Evolutionary conservation across 2,329 filamentous ascomycete genomes (phyloP), one percentile per base, ranked within the genome.

Genomic region (Trichoderma afroharzianum): DNA sequence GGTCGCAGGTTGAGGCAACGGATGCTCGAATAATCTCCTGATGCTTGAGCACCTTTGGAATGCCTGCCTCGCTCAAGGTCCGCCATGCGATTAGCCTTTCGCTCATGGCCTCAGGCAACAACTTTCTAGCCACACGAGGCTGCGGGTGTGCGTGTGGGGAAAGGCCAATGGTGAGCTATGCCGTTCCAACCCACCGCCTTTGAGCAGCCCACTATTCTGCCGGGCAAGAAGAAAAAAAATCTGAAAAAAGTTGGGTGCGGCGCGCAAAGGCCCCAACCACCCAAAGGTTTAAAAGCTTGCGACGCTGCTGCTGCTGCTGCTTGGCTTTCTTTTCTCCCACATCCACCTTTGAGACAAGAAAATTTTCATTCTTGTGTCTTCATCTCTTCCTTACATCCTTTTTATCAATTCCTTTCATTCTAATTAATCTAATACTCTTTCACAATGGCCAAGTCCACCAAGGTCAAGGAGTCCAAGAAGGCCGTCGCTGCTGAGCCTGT

Each of bases 381-480:
- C 28, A 32, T 32, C 61, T 28, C 26, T 39, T 68, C 14, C 30
- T 6, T 64, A 30, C 26, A 9, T 24, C 14, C 58, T n/a, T 57
- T 63, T 58, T 24, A 28, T 53, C 21, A 21, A 30, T 21, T 53
- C 57, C 53, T 26, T 47, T 53, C 9, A 18, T 30, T 18, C n/a
- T 30, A 28, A 47, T 61, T 43, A n/a, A 50, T 21, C 55, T 50
- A 47, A 57, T 57, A 26, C 70, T 64, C 74, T 74, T 72, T 82
- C 80, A 85, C 76, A 81, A 92, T 92, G 90, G 89, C 85, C 81
- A 92, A 92, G 83, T 83, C 85, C 70, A 92, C 85, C 70, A 92
- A 92, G 85, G 86, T 90, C 79, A 84, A 83, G 81, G 79, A 81
- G 71, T 79, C 85, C 81, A 88, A 83, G 80, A 80, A 86, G 80